Percentiles rank a stretch among this genome's conserved stretches.
phyloP scores from a whole-genome alignment of 192 early-diverging fungal genomes.

The Linderina pennispora region DNA sequence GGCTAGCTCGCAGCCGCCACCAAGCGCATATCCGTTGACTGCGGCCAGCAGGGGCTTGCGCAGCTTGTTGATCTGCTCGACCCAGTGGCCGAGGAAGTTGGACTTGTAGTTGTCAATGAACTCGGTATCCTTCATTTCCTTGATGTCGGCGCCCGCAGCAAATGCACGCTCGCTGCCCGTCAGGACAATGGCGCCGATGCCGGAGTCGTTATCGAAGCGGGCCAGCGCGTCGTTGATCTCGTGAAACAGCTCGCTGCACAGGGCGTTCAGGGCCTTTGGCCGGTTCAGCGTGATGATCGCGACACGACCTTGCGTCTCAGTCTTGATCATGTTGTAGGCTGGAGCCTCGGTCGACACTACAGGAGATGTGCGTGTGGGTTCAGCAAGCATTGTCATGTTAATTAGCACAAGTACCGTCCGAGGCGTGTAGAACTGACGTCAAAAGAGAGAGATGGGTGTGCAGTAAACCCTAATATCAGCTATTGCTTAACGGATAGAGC shows the following conservation, averaged over 20 bases:
- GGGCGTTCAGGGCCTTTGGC: constrained; percentile 94
- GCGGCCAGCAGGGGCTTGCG: constrained; percentile 97
- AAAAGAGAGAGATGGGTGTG: too few species aligned
- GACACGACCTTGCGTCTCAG: constrained; percentile 72
- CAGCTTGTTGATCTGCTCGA: constrained; percentile 74
- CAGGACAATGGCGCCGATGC: constrained; percentile 86
- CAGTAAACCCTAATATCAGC: too few species aligned
- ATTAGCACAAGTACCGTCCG: too few species aligned
- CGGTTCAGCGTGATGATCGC: constrained; percentile 88
- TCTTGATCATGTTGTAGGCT: constrained; percentile 50
- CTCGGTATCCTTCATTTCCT: constrained; percentile 91
- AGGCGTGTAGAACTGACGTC: too few species aligned
- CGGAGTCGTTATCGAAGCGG: constrained; percentile 66
- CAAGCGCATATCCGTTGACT: constrained; percentile 96
- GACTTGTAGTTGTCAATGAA: constrained; percentile 85
- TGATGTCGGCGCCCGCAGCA: constrained; percentile 99
- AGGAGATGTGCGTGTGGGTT: too few species aligned
- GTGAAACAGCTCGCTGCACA: constrained; percentile 84
- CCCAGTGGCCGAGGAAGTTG: constrained; percentile 95
- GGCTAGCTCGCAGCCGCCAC: constrained; percentile 98
- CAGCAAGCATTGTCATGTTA: too few species aligned
- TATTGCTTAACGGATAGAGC: background rate
- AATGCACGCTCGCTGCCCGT: constrained; percentile 96
- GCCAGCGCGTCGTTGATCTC: constrained; percentile 87
- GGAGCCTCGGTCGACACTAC: constrained; percentile 27